A percentile compares a stretch with the other conserved stretches of the same genome.
Evolutionary conservation across 1,139 yeast genomes (phyloP).

Genomic region (Yarrowia galli): DNA sequence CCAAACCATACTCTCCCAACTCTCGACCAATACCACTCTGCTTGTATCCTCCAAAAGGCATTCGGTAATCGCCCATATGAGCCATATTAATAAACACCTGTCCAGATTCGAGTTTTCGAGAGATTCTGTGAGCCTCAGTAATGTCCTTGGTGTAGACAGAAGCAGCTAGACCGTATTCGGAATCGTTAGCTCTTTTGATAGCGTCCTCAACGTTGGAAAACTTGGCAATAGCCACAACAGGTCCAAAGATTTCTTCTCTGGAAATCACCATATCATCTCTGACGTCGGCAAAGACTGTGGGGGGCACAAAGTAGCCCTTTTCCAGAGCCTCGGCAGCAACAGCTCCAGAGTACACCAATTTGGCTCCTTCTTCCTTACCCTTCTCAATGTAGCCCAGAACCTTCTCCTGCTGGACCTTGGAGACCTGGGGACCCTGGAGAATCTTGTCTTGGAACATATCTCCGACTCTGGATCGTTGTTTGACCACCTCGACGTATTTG

Average conservation of each 20-base stretch:
- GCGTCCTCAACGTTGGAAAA: slow-evolving; percentile 78
- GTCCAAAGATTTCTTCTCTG: slow-evolving; percentile 86
- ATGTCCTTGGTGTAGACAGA: slow-evolving; percentile 78
- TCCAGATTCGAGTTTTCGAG: slow-evolving; percentile 76
- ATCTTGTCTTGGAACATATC: slow-evolving; percentile 54
- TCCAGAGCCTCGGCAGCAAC: slow-evolving; percentile 39
- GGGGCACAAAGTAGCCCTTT: slow-evolving; percentile 76
- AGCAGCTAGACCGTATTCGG: slow-evolving; percentile 84
- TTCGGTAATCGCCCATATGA: slow-evolving; percentile 71
- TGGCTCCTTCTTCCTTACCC: slow-evolving; percentile 76
- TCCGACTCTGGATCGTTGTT: slow-evolving; percentile 59
- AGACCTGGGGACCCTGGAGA: slow-evolving; percentile 77
- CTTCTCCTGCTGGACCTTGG: slow-evolving; percentile 68
- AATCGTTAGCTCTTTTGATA: slow-evolving; percentile 70
- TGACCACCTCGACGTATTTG: slow-evolving; percentile 59
- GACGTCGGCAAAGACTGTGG: slow-evolving; percentile 80
- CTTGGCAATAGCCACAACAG: slow-evolving; percentile 80
- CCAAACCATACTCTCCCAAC: slow-evolving; percentile 78
- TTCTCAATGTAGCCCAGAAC: slow-evolving; percentile 66
- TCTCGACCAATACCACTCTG: slow-evolving; percentile 88
- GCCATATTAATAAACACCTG: slow-evolving; percentile 87
- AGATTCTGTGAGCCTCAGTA: slow-evolving; percentile 64
- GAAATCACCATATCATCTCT: slow-evolving; percentile 69
- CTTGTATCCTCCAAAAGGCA: slow-evolving; percentile 85
- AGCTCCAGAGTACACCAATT: slow-evolving; percentile 60